These are phyloP conservation scores for Kernera saxatilis DNA, from an alignment of 345 rosid species.

Conservation along the genomic window DNA sequence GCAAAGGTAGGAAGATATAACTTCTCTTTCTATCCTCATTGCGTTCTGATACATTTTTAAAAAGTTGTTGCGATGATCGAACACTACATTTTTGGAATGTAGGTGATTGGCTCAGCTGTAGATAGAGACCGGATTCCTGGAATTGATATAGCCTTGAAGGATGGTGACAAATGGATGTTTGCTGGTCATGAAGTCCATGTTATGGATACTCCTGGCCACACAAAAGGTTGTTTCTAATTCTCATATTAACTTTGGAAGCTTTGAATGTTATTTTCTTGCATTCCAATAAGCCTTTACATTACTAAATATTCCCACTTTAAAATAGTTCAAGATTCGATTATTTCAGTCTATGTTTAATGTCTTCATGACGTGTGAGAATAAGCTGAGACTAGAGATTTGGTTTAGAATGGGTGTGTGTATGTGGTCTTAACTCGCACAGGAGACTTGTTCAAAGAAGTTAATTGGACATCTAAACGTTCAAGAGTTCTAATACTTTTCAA, in stretches of 20 bases:
- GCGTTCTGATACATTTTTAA: neutral
- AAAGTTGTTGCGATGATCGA: neutral
- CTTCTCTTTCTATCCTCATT: neutral
- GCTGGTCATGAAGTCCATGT: conserved; percentile 91
- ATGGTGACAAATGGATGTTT: conserved; percentile 98
- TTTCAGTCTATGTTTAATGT: too few species aligned
- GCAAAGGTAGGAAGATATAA: conserved; percentile 68
- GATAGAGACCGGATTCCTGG: conserved; percentile 91
- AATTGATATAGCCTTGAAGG: conserved; percentile 79
- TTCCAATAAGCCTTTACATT: neutral
- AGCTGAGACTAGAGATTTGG: neutral
- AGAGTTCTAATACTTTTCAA: neutral
- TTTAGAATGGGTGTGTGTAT: neutral
- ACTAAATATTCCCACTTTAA: neutral
- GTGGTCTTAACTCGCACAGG: neutral
- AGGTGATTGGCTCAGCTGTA: conserved; percentile 87
- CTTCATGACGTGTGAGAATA: too few species aligned
- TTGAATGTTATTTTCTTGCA: conserved; percentile 1
- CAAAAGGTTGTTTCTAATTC: conserved; percentile 55
- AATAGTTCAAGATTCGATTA: neutral
- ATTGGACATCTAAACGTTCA: neutral
- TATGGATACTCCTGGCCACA: conserved; percentile 95
- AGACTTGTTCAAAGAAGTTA: neutral
- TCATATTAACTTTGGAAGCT: neutral
- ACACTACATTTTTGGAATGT: conserved; percentile 6